Evolutionary conservation across 305 asterid species (phyloP).

Genomic region (Fraxinus paxiana): DNA sequence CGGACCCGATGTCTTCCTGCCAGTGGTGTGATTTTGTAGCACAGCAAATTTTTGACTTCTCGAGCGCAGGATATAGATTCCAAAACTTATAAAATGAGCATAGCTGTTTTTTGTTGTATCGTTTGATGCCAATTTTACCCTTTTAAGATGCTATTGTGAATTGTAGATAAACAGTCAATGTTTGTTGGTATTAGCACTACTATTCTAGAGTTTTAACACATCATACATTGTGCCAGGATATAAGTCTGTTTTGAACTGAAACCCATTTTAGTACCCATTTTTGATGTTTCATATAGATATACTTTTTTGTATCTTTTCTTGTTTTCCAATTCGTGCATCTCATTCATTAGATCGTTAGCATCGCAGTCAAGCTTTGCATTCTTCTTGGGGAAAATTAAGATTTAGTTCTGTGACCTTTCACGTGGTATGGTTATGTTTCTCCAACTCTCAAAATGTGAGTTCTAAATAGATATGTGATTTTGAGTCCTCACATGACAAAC

Average conservation of each 20-base stretch:
- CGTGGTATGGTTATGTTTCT: neutral
- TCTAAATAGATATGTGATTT: neutral
- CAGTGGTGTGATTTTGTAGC: slow-evolving; percentile 35
- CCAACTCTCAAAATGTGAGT: neutral
- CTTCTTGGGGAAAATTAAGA: neutral
- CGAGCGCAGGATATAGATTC: slow-evolving; percentile 20
- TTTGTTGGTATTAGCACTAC: neutral
- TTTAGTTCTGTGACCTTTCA: neutral
- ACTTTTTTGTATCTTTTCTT: neutral
- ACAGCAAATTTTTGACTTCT: slow-evolving; percentile 30
- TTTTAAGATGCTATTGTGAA: slow-evolving; percentile 20
- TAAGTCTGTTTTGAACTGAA: neutral
- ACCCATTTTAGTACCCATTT: neutral
- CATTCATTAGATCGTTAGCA: neutral
- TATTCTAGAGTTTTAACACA: neutral
- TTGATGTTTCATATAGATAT: neutral
- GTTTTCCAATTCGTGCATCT: neutral
- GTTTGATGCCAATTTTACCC: slow-evolving; percentile 13
- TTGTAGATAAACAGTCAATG: slow-evolving; percentile 27
- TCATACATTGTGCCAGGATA: neutral
- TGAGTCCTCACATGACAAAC: neutral
- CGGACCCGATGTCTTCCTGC: slow-evolving; percentile 39
- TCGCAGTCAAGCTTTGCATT: neutral
- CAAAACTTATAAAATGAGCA: slow-evolving; percentile 23
- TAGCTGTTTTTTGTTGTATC: slow-evolving; percentile 12